Conservation (phyloP, 2,329 filamentous ascomycete genomes). For the Ophiostoma montium region DNA sequence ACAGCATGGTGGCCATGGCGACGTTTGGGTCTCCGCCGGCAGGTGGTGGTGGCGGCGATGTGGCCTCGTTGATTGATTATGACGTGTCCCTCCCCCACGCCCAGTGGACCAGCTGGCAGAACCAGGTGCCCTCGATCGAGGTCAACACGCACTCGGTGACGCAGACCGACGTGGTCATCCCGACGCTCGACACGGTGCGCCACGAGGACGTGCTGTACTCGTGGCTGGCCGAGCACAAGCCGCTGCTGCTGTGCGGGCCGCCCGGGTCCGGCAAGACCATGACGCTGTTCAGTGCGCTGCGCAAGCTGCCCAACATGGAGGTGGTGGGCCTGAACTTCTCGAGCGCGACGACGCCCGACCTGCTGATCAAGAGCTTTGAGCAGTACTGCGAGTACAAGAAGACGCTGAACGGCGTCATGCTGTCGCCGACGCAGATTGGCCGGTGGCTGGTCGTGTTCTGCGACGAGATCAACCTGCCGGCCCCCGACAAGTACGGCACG, state of each 20-base stretch:
- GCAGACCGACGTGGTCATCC: constrained; percentile 96
- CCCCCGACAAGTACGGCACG: constrained; percentile 93
- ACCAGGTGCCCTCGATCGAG: constrained; percentile 84
- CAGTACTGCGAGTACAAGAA: constrained; percentile 99
- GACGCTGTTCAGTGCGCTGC: constrained; percentile 94
- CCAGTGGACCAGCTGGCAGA: constrained; percentile 89
- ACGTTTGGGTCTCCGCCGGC: constrained; percentile 75
- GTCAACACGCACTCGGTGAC: constrained; percentile 97
- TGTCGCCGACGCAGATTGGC: constrained; percentile 91
- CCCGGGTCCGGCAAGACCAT: constrained; percentile 99
- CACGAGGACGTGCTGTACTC: constrained; percentile 99
- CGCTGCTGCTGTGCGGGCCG: constrained; percentile 86
- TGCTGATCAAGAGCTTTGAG: constrained; percentile 97
- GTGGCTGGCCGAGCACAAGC: constrained; percentile 98
- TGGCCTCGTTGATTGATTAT: constrained; percentile 75
- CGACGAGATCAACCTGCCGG: constrained; percentile 97
- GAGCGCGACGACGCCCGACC: constrained; percentile 91
- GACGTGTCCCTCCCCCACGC: constrained; percentile 77
- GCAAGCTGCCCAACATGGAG: constrained; percentile 97
- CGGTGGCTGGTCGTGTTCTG: constrained; percentile 98
- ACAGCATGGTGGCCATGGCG: constrained; percentile 67
- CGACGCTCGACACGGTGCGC: constrained; percentile 89
- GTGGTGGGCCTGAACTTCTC: constrained; percentile 99
- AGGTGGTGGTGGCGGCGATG: constrained; percentile 44
- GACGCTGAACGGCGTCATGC: constrained; percentile 87